Evolutionary conservation across 1,284 basidiomycete species (phyloP).

Genomic region (Coniferiporia weirii): DNA sequence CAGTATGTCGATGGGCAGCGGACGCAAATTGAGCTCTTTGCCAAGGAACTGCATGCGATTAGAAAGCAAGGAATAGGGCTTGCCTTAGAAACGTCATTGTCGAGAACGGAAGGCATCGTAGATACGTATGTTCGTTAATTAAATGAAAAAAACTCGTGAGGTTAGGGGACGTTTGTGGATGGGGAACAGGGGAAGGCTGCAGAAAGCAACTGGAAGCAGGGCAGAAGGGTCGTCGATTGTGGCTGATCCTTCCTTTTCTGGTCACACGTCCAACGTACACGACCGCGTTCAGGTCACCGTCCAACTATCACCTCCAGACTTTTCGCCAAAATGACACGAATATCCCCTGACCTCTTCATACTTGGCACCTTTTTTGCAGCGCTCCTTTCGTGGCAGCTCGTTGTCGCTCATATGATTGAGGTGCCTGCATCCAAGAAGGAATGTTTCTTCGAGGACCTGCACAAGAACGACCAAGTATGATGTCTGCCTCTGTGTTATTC

Average conservation of each 20-base stretch:
- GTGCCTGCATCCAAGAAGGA: constrained; percentile 80
- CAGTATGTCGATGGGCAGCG: not conserved
- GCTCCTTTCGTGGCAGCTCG: constrained; percentile 33
- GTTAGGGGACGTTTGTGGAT: not conserved
- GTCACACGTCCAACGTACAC: constrained; percentile 12
- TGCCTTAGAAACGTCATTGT: constrained; percentile 11
- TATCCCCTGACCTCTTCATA: constrained; percentile 19
- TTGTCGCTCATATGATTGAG: constrained; percentile 63
- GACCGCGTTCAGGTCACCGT: not conserved
- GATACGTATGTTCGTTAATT: not conserved
- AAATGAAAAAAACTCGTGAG: not conserved
- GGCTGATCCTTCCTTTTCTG: not conserved
- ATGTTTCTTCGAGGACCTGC: constrained; percentile 98
- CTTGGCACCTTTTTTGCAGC: constrained; percentile 38
- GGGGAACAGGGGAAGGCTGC: not conserved
- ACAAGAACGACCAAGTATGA: constrained; percentile 85
- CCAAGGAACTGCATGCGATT: not conserved
- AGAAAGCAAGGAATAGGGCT: not conserved
- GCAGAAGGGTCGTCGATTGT: not conserved
- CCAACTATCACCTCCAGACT: no score
- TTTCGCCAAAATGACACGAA: constrained; percentile 23
- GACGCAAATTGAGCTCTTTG: constrained; percentile 1
- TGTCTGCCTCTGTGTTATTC: not conserved
- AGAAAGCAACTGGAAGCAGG: not conserved
- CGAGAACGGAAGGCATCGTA: constrained; percentile 18